These are phyloP conservation scores for Boletus rufocinnamomeus DNA, from an alignment of 768 basidiomycete species.

Conservation along the genomic window DNA sequence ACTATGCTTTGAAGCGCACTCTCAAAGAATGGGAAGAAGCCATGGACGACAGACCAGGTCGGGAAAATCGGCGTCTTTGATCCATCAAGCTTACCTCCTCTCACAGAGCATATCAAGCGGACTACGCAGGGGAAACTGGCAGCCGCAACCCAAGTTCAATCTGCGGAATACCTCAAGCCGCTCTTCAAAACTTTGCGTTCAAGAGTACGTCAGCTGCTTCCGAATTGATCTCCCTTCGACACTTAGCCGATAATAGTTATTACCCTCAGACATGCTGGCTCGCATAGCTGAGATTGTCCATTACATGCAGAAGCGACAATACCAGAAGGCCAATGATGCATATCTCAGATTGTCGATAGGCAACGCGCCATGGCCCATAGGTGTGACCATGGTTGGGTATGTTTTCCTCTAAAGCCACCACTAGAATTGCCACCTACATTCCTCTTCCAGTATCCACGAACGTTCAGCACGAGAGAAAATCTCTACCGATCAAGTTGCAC, in stretches of 20 bases:
- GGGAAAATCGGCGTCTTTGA: slow-evolving; percentile 13
- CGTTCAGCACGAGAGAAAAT: slow-evolving; percentile 98
- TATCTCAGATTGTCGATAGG: slow-evolving; percentile 97
- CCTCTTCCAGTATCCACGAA: slow-evolving; percentile 79
- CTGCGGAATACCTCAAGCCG: slow-evolving; percentile 95
- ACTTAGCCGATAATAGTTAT: slow-evolving; percentile 47
- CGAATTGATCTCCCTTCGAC: neutral
- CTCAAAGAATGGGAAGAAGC: slow-evolving; percentile 97
- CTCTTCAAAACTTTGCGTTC: slow-evolving; percentile 89
- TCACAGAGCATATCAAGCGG: slow-evolving; percentile 77
- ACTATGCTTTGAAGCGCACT: slow-evolving; percentile 89
- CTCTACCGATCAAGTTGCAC: slow-evolving; percentile 94
- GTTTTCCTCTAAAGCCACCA: slow-evolving; percentile 27
- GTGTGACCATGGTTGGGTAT: slow-evolving; percentile 98
- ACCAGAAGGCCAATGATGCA: slow-evolving; percentile 94
- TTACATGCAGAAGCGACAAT: slow-evolving; percentile 94
- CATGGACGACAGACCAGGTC: slow-evolving; percentile 92
- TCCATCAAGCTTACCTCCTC: slow-evolving; percentile 3
- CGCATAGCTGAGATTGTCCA: slow-evolving; percentile 94
- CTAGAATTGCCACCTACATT: neutral
- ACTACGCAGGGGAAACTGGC: slow-evolving; percentile 92
- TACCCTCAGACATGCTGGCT: slow-evolving; percentile 81
- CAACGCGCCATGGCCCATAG: slow-evolving; percentile 99
- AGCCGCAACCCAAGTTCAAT: slow-evolving; percentile 93
- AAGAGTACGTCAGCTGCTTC: slow-evolving; percentile 56